A percentile compares a stretch with the other conserved stretches of the same genome.
phyloP scores from a whole-genome alignment of 768 basidiomycete genomes.

The Suillus cothurnatus region DNA sequence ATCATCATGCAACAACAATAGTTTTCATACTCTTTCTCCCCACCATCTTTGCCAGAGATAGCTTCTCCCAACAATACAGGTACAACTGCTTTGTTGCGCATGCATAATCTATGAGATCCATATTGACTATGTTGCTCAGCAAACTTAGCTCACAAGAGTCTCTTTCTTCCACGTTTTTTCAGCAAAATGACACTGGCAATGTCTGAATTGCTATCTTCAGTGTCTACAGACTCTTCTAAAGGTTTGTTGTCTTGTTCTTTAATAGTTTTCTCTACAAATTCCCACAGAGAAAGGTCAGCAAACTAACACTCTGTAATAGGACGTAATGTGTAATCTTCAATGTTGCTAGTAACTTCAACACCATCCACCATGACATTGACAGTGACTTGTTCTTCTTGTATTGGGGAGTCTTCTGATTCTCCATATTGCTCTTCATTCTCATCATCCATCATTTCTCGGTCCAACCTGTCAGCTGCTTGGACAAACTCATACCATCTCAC shows the following conservation, averaged over 20 bases:
- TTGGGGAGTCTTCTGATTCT: too few relatives aligned
- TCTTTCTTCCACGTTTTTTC: too few relatives aligned
- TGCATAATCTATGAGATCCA: too few relatives aligned
- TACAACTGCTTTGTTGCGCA: neutral
- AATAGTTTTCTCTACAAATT: neutral
- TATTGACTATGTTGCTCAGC: too few relatives aligned
- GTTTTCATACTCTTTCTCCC: neutral
- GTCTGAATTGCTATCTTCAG: too few relatives aligned
- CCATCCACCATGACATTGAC: neutral
- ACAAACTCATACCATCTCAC: neutral
- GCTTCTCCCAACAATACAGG: neutral
- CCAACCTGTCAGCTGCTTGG: neutral
- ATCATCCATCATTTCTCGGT: too few relatives aligned
- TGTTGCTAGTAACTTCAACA: too few relatives aligned
- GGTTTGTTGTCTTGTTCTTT: too few relatives aligned
- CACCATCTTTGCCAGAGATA: neutral
- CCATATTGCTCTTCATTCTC: too few relatives aligned
- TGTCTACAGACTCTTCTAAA: too few relatives aligned
- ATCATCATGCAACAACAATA: neutral
- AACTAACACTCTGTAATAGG: neutral
- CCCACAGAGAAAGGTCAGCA: neutral
- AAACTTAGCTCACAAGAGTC: too few relatives aligned
- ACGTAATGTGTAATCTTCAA: neutral
- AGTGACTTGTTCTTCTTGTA: neutral
- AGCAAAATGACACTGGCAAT: too few relatives aligned